These are phyloP conservation scores for Conticribra guillardii DNA, from an alignment of 108 stramenopile genomes.

Conservation along the genomic window DNA sequence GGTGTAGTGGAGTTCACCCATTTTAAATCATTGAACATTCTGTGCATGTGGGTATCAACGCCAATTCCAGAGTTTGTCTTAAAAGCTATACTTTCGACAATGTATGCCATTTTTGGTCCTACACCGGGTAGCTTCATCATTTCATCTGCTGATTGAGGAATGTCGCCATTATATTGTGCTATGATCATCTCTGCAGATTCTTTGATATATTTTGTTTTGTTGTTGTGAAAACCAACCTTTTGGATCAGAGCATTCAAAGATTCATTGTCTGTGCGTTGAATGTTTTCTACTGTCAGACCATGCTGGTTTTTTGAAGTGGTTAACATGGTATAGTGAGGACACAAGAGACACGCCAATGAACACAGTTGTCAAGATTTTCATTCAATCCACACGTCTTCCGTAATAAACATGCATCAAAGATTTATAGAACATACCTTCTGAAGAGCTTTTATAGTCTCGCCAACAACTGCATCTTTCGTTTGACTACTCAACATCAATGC, in stretches of 20 bases:
- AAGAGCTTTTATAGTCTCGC: slow-evolving; percentile 72
- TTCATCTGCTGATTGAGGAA: slow-evolving; percentile 74
- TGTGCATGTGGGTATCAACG: slow-evolving; percentile 95
- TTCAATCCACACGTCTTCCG: too few species aligned
- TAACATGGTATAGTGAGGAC: neutral
- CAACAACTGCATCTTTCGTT: slow-evolving; percentile 92
- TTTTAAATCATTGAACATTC: slow-evolving; percentile 81
- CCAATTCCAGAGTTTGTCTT: slow-evolving; percentile 78
- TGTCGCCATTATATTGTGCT: slow-evolving; percentile 72
- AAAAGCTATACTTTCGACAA: slow-evolving; percentile 83
- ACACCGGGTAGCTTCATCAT: slow-evolving; percentile 85
- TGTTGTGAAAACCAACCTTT: slow-evolving; percentile 92
- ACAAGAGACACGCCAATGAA: too few species aligned
- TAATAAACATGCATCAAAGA: neutral
- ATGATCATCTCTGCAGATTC: slow-evolving; percentile 65
- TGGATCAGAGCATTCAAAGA: slow-evolving; percentile 68
- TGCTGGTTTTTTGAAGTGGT: slow-evolving; percentile 9
- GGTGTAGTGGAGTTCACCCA: slow-evolving; percentile 85
- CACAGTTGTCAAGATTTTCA: too few species aligned
- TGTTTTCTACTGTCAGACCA: slow-evolving; percentile 71
- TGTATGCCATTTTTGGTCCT: slow-evolving; percentile 93
- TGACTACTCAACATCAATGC: slow-evolving; percentile 90
- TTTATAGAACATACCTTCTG: slow-evolving; percentile 26
- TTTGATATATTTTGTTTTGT: slow-evolving; percentile 90
- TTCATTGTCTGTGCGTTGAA: slow-evolving; percentile 55